Evolutionary conservation across 441 rosid species (phyloP).

Genomic region (Sinapis alba): DNA sequence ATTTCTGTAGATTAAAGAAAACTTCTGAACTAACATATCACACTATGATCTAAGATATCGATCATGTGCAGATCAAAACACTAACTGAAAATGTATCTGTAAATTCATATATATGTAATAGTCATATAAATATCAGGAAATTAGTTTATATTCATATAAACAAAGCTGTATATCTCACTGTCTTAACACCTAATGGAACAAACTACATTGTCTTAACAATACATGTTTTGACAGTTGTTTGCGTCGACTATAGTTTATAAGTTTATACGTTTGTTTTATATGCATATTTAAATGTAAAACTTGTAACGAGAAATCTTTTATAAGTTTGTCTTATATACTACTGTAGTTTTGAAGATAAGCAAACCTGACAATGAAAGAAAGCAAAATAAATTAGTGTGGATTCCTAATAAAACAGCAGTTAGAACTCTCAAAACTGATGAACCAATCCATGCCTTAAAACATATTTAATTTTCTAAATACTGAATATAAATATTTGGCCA

Average conservation of each 20-base stretch:
- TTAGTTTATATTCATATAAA: too few relatives aligned
- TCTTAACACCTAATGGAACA: constrained; percentile 35
- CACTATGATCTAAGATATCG: too few relatives aligned
- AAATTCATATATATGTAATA: too few relatives aligned
- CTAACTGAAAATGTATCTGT: too few relatives aligned
- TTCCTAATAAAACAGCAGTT: constrained; percentile 32
- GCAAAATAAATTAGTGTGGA: background rate
- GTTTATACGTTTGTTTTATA: background rate
- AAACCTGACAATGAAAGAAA: constrained; percentile 12
- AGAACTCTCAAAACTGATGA: background rate
- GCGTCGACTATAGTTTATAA: background rate
- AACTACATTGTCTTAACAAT: constrained; percentile 29
- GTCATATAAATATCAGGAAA: too few relatives aligned
- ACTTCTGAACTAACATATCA: too few relatives aligned
- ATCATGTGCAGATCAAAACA: too few relatives aligned
- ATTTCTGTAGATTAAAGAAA: background rate
- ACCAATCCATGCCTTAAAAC: constrained; percentile 9
- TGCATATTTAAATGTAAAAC: background rate
- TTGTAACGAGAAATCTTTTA: background rate
- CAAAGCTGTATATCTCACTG: constrained; percentile 11
- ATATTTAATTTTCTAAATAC: constrained; percentile 9
- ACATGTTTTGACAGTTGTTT: constrained; percentile 37
- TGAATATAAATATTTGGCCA: constrained; percentile 29
- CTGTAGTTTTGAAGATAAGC: constrained; percentile 8
- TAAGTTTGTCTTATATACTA: background rate